Conservation (phyloP, 108 stramenopile genomes). For the Fragilaria radians region DNA sequence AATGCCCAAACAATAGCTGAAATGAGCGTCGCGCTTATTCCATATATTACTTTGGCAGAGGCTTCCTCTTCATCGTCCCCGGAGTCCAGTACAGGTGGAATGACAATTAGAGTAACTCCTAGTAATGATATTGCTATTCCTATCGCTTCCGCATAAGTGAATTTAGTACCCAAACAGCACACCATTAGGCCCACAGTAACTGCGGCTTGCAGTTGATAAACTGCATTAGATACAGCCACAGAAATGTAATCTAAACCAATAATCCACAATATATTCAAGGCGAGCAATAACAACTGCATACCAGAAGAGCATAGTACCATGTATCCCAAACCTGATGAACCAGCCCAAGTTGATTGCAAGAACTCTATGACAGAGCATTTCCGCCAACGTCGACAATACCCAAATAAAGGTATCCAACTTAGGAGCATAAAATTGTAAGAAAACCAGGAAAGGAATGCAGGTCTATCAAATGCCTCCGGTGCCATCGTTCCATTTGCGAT, state of each 20-base stretch:
- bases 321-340: conserved; percentile 2
- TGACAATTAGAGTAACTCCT: conserved; percentile 16
- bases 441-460: conserved; percentile 19
- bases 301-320: not conserved
- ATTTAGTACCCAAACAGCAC: conserved; percentile 4
- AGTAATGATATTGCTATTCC: conserved; percentile 12
- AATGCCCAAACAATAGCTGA: conserved; percentile 15
- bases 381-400: not conserved
- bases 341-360: conserved; percentile 9
- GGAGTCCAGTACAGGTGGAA: conserved; percentile 10
- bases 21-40: conserved; percentile 10
- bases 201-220: conserved; percentile 23
- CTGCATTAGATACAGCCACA: conserved; percentile 24
- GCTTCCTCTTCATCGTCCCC: conserved; percentile 1
- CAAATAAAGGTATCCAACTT: not conserved
- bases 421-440: conserved; percentile 30
- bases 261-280: conserved; percentile 16
- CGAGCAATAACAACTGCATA: conserved; percentile 6
- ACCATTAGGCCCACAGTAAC: conserved; percentile 14
- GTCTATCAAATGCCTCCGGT: conserved; percentile 11
- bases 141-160: conserved; percentile 4
- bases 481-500: conserved; percentile 10
- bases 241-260: conserved; percentile 21
- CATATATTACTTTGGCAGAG: not conserved
- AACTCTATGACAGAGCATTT: not conserved